These are phyloP conservation scores for Jatropha multifida DNA, from an alignment of 441 rosid genomes.

Conservation along the genomic window DNA sequence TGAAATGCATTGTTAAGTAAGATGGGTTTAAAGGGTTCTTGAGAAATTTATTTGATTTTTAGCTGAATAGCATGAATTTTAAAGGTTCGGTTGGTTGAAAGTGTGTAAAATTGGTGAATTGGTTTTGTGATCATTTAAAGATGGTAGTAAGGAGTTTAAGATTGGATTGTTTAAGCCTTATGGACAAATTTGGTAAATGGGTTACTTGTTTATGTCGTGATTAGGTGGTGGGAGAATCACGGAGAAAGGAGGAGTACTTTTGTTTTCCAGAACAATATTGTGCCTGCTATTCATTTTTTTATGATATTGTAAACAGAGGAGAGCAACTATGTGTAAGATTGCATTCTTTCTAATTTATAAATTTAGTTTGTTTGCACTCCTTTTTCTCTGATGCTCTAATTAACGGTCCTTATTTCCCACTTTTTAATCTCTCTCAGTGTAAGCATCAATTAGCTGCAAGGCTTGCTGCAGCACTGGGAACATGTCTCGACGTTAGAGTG, in stretches of 20 bases:
- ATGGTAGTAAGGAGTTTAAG: neutral
- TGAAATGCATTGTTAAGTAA: neutral
- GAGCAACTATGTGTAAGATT: constrained; percentile 76
- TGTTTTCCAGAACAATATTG: constrained; percentile 75
- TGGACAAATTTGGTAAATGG: neutral
- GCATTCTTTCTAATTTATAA: constrained; percentile 12
- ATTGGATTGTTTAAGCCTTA: neutral
- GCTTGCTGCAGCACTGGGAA: constrained; percentile 63
- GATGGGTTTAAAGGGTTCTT: neutral
- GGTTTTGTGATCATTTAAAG: neutral
- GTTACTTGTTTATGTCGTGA: neutral
- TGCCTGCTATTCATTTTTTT: constrained; percentile 84
- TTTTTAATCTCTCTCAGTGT: constrained; percentile 41
- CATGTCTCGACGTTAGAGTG: constrained; percentile 47
- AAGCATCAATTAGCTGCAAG: constrained; percentile 88
- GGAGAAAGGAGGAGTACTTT: constrained; percentile 77
- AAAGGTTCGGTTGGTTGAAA: too few species aligned
- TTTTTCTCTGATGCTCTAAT: neutral
- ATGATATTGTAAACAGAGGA: constrained; percentile 77
- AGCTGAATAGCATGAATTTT: neutral
- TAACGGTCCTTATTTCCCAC: neutral
- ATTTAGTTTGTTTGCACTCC: neutral
- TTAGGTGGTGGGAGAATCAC: constrained; percentile 85
- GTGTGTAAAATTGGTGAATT: neutral
- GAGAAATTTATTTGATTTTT: neutral